Conservation (phyloP, 1,139 yeast species). For the Candida freyschussii region DNA sequence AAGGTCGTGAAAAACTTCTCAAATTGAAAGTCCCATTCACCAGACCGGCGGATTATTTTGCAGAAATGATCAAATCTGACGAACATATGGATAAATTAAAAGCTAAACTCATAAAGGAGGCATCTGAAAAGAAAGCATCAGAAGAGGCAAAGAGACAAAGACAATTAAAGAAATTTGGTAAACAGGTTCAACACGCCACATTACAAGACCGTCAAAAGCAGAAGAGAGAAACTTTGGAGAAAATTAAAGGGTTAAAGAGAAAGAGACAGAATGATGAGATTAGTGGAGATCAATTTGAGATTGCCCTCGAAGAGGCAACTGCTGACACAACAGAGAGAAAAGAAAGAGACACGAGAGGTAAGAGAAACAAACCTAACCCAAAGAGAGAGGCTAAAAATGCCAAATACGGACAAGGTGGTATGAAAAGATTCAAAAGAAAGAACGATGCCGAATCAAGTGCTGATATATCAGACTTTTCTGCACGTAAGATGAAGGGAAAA, state of each 20-base stretch:
- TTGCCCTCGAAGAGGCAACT: slow-evolving; percentile 81
- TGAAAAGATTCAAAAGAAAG: slow-evolving; percentile 66
- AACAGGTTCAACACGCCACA: slow-evolving; percentile 92
- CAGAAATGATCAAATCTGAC: slow-evolving; percentile 97
- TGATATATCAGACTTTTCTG: slow-evolving; percentile 61
- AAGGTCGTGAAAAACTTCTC: slow-evolving; percentile 61
- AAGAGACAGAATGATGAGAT: slow-evolving; percentile 79
- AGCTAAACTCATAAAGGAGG: slow-evolving; percentile 75
- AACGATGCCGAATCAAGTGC: slow-evolving; percentile 73
- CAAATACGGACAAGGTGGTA: slow-evolving; percentile 70
- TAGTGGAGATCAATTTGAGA: slow-evolving; percentile 49
- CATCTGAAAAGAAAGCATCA: slow-evolving; percentile 84
- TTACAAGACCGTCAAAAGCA: slow-evolving; percentile 93
- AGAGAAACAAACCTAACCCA: slow-evolving; percentile 50
- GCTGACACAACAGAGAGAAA: slow-evolving; percentile 32
- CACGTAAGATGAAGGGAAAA: slow-evolving; percentile 51
- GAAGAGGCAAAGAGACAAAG: slow-evolving; percentile 95
- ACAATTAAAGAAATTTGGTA: slow-evolving; percentile 93
- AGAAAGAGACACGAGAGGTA: slow-evolving; percentile 31
- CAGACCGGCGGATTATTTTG: slow-evolving; percentile 93
- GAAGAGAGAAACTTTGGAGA: slow-evolving; percentile 85
- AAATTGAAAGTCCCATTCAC: slow-evolving; percentile 79
- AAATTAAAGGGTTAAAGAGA: slow-evolving; percentile 82
- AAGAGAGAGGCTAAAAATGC: slow-evolving; percentile 66
- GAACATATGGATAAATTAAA: slow-evolving; percentile 97